phyloP scores from a whole-genome alignment of 768 basidiomycete species.

The Candolleomyces aberdarensis region DNA sequence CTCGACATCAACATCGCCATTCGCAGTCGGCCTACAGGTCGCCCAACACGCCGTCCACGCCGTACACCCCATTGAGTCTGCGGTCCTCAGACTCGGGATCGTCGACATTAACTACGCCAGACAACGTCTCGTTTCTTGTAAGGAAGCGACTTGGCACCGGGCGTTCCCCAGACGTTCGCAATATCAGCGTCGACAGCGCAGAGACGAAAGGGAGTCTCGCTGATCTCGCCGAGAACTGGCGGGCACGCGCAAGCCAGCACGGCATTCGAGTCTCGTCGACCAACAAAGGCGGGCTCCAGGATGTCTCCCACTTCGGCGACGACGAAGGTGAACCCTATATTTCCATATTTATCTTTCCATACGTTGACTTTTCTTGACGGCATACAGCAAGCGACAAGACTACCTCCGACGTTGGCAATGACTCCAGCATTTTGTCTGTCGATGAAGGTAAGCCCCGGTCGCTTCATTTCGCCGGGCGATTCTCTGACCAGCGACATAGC shows the following conservation, averaged over 20 bases:
- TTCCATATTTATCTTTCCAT: conserved; percentile 10
- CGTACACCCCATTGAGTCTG: conserved; percentile 69
- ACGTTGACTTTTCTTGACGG: conserved; percentile 30
- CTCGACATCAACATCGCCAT: conserved; percentile 44
- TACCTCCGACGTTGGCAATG: conserved; percentile 45
- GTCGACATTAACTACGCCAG: conserved; percentile 60
- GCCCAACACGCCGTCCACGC: conserved; percentile 61
- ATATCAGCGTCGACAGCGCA: conserved; percentile 11
- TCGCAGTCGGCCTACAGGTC: conserved; percentile 51
- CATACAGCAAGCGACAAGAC: conserved; percentile 53
- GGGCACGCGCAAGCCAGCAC: conserved; percentile 66
- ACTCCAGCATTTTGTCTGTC: conserved; percentile 41
- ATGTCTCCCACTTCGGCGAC: conserved; percentile 44
- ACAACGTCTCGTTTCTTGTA: conserved; percentile 34
- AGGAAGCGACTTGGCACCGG: conserved; percentile 39
- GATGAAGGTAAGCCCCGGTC: conserved; percentile 43
- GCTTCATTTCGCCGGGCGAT: not conserved
- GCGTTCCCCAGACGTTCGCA: conserved; percentile 43
- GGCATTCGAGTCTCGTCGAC: conserved; percentile 62
- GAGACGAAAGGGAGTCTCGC: conserved; percentile 44
- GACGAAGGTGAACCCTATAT: conserved; percentile 40
- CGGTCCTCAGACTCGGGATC: conserved; percentile 57
- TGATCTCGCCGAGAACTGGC: conserved; percentile 68
- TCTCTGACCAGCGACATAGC: conserved; percentile 31
- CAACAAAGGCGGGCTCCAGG: conserved; percentile 30